These are phyloP conservation scores for Trichoderma afroharzianum DNA, from an alignment of 2,329 filamentous ascomycete species.

Conservation along the genomic window DNA sequence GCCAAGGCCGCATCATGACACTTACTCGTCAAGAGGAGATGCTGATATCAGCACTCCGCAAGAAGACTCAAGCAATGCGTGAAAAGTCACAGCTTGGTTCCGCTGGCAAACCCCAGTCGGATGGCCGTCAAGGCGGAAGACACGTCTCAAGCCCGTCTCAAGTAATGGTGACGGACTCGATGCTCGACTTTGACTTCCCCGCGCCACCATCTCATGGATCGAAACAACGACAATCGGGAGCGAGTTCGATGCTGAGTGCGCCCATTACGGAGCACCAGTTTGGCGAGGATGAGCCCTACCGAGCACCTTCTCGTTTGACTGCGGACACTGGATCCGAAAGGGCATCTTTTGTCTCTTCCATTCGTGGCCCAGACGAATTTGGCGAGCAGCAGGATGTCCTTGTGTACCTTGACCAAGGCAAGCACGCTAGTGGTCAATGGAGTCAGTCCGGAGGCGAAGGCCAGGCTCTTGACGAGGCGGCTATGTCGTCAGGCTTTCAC, in stretches of 20 bases:
- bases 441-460: not conserved
- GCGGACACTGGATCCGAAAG: conserved; percentile 9
- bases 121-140: conserved; percentile 18
- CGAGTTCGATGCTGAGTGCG: conserved; percentile 19
- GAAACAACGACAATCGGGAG: conserved; percentile 20
- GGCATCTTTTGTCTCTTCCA: conserved; percentile 15
- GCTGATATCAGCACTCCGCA: conserved; percentile 53
- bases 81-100: conserved; percentile 31
- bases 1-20: conserved; percentile 49
- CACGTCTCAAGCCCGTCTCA: conserved; percentile 31
- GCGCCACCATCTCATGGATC: conserved; percentile 28
- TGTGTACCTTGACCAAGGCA: conserved; percentile 31
- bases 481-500: conserved; percentile 12
- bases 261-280: not conserved
- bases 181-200: conserved; percentile 35
- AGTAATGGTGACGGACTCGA: conserved; percentile 29
- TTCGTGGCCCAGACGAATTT: conserved; percentile 22
- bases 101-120: not conserved
- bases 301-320: not conserved
- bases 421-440: not conserved
- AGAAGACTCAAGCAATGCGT: conserved; percentile 55
- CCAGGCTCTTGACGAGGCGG: not conserved
- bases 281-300: not conserved
- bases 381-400: conserved; percentile 20
- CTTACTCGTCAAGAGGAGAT: conserved; percentile 58